phyloP scores from a whole-genome alignment of 129 eudicot species.

The Lactuca saligna region DNA sequence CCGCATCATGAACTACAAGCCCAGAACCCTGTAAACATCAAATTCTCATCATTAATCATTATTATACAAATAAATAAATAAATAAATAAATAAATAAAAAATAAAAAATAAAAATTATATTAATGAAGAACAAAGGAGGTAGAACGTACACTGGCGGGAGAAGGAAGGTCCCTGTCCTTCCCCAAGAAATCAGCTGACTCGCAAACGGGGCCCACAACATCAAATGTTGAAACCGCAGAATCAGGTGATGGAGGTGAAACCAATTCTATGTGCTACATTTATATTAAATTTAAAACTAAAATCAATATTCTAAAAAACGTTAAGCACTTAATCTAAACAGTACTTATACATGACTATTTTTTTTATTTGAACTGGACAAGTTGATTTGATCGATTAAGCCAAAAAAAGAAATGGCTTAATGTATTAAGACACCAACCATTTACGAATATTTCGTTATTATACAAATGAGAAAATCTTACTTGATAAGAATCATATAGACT shows the following conservation, averaged over 20 bases:
- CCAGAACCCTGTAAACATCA: conserved; percentile 64
- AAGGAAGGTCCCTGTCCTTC: conserved; percentile 77
- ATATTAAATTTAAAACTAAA: too few relatives aligned
- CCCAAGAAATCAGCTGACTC: conserved; percentile 79
- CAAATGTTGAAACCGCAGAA: conserved; percentile 62
- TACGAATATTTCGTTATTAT: too few relatives aligned
- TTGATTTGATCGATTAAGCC: too few relatives aligned
- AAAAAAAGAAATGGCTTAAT: too few relatives aligned
- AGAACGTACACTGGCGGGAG: conserved; percentile 63
- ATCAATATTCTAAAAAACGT: too few relatives aligned
- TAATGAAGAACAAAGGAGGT: background rate
- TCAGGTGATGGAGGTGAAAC: conserved; percentile 59
- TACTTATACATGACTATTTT: too few relatives aligned
- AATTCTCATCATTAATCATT: background rate
- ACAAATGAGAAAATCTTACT: conserved; percentile 32
- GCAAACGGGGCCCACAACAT: conserved; percentile 76
- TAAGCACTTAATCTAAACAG: too few relatives aligned
- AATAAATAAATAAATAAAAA: too few relatives aligned
- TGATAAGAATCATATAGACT: conserved; percentile 89
- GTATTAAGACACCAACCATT: too few relatives aligned
- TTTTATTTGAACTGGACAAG: too few relatives aligned
- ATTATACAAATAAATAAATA: too few relatives aligned
- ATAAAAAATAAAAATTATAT: background rate
- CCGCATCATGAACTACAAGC: conserved; percentile 96
- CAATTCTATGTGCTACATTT: conserved; percentile 6